Evolutionary conservation across 257 asterid genomes (phyloP).

Genomic region (Leonotis leonurus): DNA sequence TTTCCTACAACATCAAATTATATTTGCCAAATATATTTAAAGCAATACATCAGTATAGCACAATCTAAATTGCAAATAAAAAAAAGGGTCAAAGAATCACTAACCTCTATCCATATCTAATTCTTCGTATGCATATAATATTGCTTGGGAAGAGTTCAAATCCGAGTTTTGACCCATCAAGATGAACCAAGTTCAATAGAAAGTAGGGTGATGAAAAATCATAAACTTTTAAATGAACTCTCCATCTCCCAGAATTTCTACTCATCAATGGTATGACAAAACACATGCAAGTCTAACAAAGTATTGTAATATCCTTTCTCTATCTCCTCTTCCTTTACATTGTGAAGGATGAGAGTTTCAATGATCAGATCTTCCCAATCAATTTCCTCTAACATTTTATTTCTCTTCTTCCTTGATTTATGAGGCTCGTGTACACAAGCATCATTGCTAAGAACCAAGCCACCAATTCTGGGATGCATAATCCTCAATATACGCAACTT

Average conservation of each 20-base stretch:
- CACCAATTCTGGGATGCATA: slow-evolving; percentile 37
- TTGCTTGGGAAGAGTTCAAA: no score
- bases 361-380: slow-evolving; percentile 84
- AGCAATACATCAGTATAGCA: no score
- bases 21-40: no score
- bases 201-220: no score
- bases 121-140: no score
- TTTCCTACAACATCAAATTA: no score
- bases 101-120: no score
- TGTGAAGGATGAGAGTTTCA: slow-evolving; percentile 79
- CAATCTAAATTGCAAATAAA: no score
- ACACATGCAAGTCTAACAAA: slow-evolving; percentile 71
- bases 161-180: no score
- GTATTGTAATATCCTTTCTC: slow-evolving; percentile 71
- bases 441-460: slow-evolving; percentile 7
- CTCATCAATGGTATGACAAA: slow-evolving; percentile 15
- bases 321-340: slow-evolving; percentile 68
- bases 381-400: slow-evolving; percentile 30
- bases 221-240: no score
- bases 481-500: slow-evolving; percentile 59
- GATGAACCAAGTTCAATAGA: no score
- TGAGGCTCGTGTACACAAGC: slow-evolving; percentile 11
- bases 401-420: slow-evolving; percentile 34
- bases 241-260: background rate
- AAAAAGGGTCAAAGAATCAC: no score